Conservation (phyloP, 306 rosid genomes). For the Hylodesmum podocarpum region DNA sequence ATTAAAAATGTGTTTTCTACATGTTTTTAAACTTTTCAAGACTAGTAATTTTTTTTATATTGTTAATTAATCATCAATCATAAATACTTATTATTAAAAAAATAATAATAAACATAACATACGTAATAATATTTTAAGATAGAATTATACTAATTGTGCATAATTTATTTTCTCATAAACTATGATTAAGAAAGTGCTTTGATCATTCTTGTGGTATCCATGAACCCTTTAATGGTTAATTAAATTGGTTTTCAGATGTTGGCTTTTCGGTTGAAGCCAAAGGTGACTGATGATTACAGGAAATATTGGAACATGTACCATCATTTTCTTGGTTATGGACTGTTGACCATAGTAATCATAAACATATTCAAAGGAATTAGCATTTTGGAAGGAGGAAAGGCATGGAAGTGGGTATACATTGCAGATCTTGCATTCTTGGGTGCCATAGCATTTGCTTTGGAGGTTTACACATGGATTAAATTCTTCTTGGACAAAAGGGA, state of each 20-base stretch:
- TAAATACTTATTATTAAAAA: too few relatives aligned
- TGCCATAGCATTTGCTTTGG: constrained; percentile 36
- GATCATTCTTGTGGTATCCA: background rate
- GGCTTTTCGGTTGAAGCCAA: constrained; percentile 58
- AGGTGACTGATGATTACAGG: constrained; percentile 43
- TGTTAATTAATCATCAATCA: too few relatives aligned
- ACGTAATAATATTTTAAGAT: too few relatives aligned
- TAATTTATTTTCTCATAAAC: too few relatives aligned
- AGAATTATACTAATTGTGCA: too few relatives aligned
- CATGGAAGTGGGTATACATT: constrained; percentile 58
- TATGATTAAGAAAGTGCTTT: background rate
- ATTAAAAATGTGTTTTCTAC: too few relatives aligned
- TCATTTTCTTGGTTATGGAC: constrained; percentile 76
- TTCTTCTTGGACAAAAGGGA: too few relatives aligned
- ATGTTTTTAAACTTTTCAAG: too few relatives aligned
- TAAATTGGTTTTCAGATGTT: constrained; percentile 47
- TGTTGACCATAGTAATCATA: constrained; percentile 43
- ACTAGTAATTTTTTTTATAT: too few relatives aligned
- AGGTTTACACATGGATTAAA: constrained; percentile 53
- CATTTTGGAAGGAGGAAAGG: constrained; percentile 48
- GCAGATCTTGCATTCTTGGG: constrained; percentile 52
- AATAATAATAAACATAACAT: too few relatives aligned
- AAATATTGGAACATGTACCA: constrained; percentile 91
- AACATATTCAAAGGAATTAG: constrained; percentile 75
- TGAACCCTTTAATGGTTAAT: background rate